Evolutionary conservation across 345 rosid species (phyloP).

Genomic region (Brassica nigra): DNA sequence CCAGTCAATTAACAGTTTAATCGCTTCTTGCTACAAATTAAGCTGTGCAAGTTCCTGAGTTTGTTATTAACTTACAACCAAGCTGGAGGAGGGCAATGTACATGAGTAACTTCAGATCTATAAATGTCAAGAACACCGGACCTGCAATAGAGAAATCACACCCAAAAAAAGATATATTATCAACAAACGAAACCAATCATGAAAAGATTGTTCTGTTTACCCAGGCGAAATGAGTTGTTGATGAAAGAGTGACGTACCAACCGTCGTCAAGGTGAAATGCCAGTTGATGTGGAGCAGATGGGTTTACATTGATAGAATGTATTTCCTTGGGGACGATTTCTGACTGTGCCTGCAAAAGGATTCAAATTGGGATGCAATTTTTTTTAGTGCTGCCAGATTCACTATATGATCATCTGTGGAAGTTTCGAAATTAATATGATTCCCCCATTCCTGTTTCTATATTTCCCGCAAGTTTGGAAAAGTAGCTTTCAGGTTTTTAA

Average conservation of each 20-base stretch:
- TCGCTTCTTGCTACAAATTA: neutral
- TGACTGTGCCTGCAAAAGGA: conserved; percentile 73
- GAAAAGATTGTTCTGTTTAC: neutral
- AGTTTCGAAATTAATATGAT: neutral
- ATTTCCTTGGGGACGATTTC: conserved; percentile 74
- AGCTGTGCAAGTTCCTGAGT: neutral
- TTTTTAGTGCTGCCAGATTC: neutral
- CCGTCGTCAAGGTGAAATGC: conserved; percentile 97
- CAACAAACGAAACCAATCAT: neutral
- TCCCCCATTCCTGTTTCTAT: neutral
- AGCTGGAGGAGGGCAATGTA: conserved; percentile 98
- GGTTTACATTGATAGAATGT: conserved; percentile 79
- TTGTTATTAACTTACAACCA: conserved; percentile 80
- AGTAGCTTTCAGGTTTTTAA: neutral
- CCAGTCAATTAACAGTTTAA: neutral
- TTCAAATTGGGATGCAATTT: conserved; percentile 4
- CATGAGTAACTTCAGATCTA: conserved; percentile 68
- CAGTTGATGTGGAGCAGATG: conserved; percentile 76
- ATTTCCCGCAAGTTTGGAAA: too few relatives aligned
- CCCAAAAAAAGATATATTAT: neutral
- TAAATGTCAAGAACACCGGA: conserved; percentile 82
- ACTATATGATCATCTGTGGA: too few relatives aligned
- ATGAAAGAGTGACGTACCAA: conserved; percentile 59
- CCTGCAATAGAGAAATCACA: conserved; percentile 50
- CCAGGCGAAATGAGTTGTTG: conserved; percentile 4